phyloP scores from a whole-genome alignment of 177 flowering plant genomes.

The Vitis hybrid region DNA sequence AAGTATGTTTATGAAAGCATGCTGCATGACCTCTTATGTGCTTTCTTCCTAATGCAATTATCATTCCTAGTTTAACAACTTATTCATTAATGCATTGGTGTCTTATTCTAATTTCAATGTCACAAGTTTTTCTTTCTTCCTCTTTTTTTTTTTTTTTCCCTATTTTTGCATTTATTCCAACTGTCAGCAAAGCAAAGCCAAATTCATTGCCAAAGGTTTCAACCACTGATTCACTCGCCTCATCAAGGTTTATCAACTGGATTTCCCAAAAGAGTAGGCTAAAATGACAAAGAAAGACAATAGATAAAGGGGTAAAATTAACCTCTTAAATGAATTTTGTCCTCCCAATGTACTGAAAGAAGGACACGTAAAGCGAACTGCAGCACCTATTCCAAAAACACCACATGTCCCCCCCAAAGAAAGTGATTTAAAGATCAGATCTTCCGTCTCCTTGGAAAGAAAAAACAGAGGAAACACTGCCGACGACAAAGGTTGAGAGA shows the following conservation, averaged over 20 bases:
- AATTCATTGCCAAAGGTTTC: neutral
- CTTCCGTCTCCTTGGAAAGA: slow-evolving; percentile 51
- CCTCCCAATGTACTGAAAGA: slow-evolving; percentile 24
- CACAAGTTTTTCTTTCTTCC: too few relatives aligned
- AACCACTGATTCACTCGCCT: neutral
- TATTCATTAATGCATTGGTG: too few relatives aligned
- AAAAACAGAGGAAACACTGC: slow-evolving; percentile 71
- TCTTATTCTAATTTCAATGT: too few relatives aligned
- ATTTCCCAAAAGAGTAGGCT: neutral
- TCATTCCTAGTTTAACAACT: too few relatives aligned
- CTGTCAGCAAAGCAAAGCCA: too few relatives aligned
- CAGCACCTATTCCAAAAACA: slow-evolving; percentile 77
- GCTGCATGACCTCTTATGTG: too few relatives aligned
- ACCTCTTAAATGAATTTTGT: slow-evolving; percentile 45
- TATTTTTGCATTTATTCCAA: too few relatives aligned
- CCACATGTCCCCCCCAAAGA: slow-evolving; percentile 40
- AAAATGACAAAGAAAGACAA: neutral
- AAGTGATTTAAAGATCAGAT: slow-evolving; percentile 27
- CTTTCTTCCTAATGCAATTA: too few relatives aligned
- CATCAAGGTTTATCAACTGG: neutral
- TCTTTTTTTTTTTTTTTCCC: too few relatives aligned
- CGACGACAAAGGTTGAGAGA: slow-evolving; percentile 54
- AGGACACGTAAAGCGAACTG: slow-evolving; percentile 45
- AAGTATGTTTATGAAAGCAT: too few relatives aligned
- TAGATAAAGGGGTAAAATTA: neutral